Percentiles rank a stretch among this genome's conserved stretches.
These are phyloP conservation scores for Beauveria brongniartii DNA, from an alignment of 2,329 filamentous ascomycete genomes.

Conservation along the genomic window DNA sequence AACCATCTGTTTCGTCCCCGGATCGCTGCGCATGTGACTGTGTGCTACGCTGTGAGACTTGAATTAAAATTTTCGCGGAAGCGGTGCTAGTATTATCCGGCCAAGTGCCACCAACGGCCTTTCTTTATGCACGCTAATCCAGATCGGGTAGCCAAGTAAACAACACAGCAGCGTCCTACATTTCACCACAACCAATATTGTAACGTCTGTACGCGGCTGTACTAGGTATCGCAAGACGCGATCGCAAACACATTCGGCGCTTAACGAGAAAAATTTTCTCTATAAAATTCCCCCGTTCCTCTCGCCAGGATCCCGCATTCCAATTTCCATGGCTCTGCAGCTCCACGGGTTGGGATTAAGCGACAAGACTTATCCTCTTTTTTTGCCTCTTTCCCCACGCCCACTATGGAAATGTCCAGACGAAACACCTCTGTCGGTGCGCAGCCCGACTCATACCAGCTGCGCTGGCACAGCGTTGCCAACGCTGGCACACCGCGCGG, in stretches of 20 bases:
- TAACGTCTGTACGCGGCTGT: background rate
- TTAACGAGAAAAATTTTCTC: background rate
- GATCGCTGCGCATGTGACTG: no score
- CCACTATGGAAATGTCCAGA: slow-evolving; percentile 12
- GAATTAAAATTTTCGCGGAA: background rate
- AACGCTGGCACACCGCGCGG: slow-evolving; percentile 29
- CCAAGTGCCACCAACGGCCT: background rate
- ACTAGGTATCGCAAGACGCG: background rate
- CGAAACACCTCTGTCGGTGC: slow-evolving; percentile 1
- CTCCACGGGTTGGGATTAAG: background rate
- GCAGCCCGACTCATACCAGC: slow-evolving; percentile 18
- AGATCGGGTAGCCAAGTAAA: slow-evolving; percentile 12
- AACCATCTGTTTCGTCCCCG: background rate
- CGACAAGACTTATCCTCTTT: background rate
- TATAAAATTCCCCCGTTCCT: background rate
- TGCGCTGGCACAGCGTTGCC: slow-evolving; percentile 29
- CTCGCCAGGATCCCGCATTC: background rate
- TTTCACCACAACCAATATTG: background rate
- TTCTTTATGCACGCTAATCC: slow-evolving; percentile 1
- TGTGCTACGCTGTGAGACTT: no score
- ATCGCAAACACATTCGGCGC: background rate
- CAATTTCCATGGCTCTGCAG: slow-evolving; percentile 8
- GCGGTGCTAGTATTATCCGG: background rate
- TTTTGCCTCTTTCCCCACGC: background rate
- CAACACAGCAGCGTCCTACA: background rate